phyloP scores from a whole-genome alignment of 768 basidiomycete species.

The Myochromella boudieri region DNA sequence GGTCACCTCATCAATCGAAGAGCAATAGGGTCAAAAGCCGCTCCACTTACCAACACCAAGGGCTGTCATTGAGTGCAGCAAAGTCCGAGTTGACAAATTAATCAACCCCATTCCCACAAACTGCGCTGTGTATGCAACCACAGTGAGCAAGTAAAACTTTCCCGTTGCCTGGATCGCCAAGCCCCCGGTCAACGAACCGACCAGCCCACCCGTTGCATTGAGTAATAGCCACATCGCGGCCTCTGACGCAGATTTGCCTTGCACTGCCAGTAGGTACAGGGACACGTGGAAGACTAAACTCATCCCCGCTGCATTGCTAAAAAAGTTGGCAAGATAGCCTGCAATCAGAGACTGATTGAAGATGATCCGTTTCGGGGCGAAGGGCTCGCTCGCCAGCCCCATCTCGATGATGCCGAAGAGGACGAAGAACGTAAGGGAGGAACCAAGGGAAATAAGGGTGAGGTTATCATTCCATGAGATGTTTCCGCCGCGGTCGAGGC shows the following conservation, averaged over 20 bases:
- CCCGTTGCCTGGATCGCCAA: conserved; percentile 59
- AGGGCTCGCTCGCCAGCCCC: conserved; percentile 54
- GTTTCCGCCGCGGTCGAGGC: conserved; percentile 54
- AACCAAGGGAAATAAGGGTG: conserved; percentile 35
- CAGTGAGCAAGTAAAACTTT: conserved; percentile 52
- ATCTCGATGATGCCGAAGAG: conserved; percentile 49
- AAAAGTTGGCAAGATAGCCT: conserved; percentile 58
- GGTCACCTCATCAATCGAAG: background rate
- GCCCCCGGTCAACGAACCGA: conserved; percentile 52
- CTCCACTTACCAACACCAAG: conserved; percentile 41
- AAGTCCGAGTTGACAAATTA: conserved; percentile 38
- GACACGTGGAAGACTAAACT: conserved; percentile 52
- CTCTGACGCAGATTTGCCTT: conserved; percentile 42
- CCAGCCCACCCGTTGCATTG: conserved; percentile 41
- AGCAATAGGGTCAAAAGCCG: background rate
- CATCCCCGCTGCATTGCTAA: conserved; percentile 45
- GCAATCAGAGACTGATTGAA: conserved; percentile 48
- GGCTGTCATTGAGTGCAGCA: conserved; percentile 33
- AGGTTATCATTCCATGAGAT: conserved; percentile 42
- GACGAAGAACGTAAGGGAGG: conserved; percentile 31
- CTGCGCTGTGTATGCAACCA: conserved; percentile 38
- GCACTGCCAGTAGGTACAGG: conserved; percentile 59
- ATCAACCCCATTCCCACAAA: conserved; percentile 37
- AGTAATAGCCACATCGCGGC: conserved; percentile 55
- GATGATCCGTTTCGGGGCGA: conserved; percentile 57